Evolutionary conservation across 2,329 filamentous ascomycete genomes (phyloP).

Genomic region (Sporothrix sp.): DNA sequence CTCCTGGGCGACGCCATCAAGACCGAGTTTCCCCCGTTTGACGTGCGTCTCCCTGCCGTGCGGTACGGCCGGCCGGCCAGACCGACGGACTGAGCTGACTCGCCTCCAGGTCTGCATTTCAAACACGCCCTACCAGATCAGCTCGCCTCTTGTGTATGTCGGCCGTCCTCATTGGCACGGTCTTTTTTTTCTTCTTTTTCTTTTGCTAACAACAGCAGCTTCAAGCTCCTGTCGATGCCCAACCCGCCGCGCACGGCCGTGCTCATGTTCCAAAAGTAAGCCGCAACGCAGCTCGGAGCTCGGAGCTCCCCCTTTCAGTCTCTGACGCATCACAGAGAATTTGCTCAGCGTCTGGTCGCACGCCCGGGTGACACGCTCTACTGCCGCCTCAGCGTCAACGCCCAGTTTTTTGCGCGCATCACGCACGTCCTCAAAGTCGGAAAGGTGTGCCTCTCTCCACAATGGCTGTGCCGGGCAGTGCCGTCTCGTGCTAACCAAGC

Average conservation of each 20-base stretch:
- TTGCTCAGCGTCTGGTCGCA: slow-evolving; percentile 81
- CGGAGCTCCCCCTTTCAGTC: no score
- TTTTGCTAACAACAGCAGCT: slow-evolving; percentile 29
- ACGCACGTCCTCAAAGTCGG: slow-evolving; percentile 84
- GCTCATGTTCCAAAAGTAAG: slow-evolving; percentile 60
- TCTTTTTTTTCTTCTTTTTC: neutral
- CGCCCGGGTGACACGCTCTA: slow-evolving; percentile 83
- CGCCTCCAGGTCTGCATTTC: slow-evolving; percentile 71
- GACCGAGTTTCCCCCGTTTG: slow-evolving; percentile 51
- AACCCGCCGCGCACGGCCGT: slow-evolving; percentile 68
- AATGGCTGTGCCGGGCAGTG: no score
- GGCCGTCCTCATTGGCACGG: no score
- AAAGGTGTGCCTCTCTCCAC: no score
- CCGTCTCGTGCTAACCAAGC: slow-evolving; percentile 27
- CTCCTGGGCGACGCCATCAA: slow-evolving; percentile 90
- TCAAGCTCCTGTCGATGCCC: slow-evolving; percentile 69
- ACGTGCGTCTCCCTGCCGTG: slow-evolving; percentile 31
- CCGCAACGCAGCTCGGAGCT: no score
- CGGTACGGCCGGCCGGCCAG: slow-evolving; percentile 25
- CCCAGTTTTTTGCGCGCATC: slow-evolving; percentile 69
- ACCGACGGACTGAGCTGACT: no score
- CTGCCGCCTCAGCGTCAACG: slow-evolving; percentile 82
- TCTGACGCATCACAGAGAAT: slow-evolving; percentile 50
- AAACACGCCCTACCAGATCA: slow-evolving; percentile 74
- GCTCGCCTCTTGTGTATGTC: slow-evolving; percentile 62